Evolutionary conservation across 306 rosid genomes (phyloP), one percentile per base, ranked within the genome.

Genomic region (Delonix regia): DNA sequence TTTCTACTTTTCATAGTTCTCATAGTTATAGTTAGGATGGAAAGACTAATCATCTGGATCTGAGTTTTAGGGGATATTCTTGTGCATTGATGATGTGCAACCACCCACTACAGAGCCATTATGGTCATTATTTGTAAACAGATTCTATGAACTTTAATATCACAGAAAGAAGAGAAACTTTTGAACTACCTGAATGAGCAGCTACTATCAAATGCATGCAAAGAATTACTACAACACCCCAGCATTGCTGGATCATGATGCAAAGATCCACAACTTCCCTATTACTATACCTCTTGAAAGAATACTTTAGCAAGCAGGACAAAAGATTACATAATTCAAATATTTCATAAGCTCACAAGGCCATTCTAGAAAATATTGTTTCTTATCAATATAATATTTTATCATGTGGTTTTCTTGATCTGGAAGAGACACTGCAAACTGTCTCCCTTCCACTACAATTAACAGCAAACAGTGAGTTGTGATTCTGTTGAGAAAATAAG

Each of bases 201-300:
- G 82, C 88, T 9, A 87, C 78, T 5, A 87, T 79, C 79, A 87
- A 87, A 9, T 73, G 82, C 56, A 84, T 75, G 38, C 13, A 66
- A 62, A 87, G 84, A 4, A 68, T 69, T 68, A 84, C 90, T 0
- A 86, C 86, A n/a, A 87, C 74, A 65, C 86, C 81, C 90, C 88
- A 87, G 56, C 90, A 87, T 81, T 87, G 88, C 90, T 87, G 73
- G 66, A 75, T 47, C 71, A 74, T 80, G 69, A 83, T 36, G 57
- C 27, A 57, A 72, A 56, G 21, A 25, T 19, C 28, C 53, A 63
- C 30, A 27, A 66, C 18, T 28, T 14, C 44, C 6, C 27, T 25
- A 41, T 75, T 49, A 63, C 42, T 41, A 34, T 21, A 49, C 62
- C 25, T 47, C 36, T 36, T 14, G 6, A 4, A 22, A 47, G 57